phyloP scores from a whole-genome alignment of 805 yeast species.

The Candida easanensis region DNA sequence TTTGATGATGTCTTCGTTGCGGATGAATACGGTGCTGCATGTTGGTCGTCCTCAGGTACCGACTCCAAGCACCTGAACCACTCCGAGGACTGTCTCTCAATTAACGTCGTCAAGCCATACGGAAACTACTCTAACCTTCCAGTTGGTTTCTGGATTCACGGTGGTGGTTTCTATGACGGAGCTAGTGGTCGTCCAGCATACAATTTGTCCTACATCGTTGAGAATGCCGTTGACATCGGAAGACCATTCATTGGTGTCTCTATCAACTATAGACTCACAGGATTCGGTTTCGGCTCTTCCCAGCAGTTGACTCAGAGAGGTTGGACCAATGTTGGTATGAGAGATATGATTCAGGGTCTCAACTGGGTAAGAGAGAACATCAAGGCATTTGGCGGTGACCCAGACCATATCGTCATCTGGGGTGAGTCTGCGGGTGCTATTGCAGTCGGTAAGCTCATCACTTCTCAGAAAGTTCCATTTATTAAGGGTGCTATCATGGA shows the following conservation, averaged over 20 bases:
- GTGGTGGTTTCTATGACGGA: constrained; percentile 34
- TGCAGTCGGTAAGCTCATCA: constrained; percentile 16
- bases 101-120: constrained; percentile 29
- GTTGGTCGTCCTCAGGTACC: constrained; percentile 16
- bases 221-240: constrained; percentile 18
- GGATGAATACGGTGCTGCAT: constrained; percentile 25
- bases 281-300: constrained; percentile 34
- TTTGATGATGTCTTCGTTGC: constrained; percentile 18
- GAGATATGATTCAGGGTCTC: constrained; percentile 34
- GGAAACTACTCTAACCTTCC: constrained; percentile 25
- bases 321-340: constrained; percentile 33
- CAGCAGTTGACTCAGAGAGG: constrained; percentile 24
- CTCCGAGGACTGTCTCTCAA: constrained; percentile 31
- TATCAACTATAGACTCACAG: constrained; percentile 37
- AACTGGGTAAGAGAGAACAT: constrained; percentile 36
- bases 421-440: constrained; percentile 39
- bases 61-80: constrained; percentile 12
- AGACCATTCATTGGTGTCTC: constrained; percentile 32
- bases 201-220: constrained; percentile 19
- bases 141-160: constrained; percentile 35
- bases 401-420: constrained; percentile 32
- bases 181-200: constrained; percentile 18
- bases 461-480: constrained; percentile 9
- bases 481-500: constrained; percentile 21
- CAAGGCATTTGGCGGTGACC: constrained; percentile 35